A percentile compares a stretch with the other conserved stretches of the same genome.
phyloP scores from a whole-genome alignment of 148 eudicot species.

The Dysphania ambrosioides region DNA sequence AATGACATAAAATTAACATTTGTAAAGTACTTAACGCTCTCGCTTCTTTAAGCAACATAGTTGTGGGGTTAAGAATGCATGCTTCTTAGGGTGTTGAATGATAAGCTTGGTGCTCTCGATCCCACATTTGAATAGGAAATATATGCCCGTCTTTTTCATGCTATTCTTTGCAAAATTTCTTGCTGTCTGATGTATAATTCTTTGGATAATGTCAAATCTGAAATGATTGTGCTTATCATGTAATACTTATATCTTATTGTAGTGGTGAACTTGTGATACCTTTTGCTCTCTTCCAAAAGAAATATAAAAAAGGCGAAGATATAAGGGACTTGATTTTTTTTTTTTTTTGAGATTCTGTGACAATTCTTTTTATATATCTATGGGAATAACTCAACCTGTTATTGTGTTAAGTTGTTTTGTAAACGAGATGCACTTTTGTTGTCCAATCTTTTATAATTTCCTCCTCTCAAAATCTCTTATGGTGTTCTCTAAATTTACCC shows the following conservation, averaged over 20 bases:
- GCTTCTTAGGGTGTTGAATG: no score
- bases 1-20: no score
- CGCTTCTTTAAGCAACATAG: no score
- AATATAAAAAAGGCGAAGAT: neutral
- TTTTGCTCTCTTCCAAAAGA: neutral
- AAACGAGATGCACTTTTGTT: neutral
- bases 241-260: neutral
- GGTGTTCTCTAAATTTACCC: slow-evolving; percentile 7
- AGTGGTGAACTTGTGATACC: neutral
- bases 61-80: no score
- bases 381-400: neutral
- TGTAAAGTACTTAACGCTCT: no score
- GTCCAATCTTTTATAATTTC: neutral
- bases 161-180: neutral
- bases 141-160: neutral
- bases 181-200: neutral
- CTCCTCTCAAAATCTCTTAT: slow-evolving; percentile 1
- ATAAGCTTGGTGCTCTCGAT: no score
- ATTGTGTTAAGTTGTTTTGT: neutral
- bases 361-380: neutral
- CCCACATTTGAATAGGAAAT: no score
- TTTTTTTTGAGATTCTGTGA: neutral
- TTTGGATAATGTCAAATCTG: neutral
- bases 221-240: neutral
- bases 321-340: no score